Conservation (phyloP, 2,329 filamentous ascomycete genomes). For the Aureobasidium sp. region DNA sequence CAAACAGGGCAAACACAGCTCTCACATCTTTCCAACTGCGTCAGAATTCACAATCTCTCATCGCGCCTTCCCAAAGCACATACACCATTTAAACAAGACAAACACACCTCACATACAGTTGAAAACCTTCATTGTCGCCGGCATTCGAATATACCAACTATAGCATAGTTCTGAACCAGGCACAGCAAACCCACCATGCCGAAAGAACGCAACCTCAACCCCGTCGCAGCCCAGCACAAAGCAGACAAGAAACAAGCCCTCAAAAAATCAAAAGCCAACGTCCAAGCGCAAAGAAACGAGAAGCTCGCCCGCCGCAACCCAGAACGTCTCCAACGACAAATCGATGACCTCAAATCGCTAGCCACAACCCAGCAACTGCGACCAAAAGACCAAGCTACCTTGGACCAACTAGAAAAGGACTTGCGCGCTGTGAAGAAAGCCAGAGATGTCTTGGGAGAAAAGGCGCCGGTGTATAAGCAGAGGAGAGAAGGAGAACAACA, state of each 20-base stretch:
- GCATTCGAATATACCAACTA: background rate
- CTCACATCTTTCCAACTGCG: background rate
- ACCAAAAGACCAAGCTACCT: constrained; percentile 63
- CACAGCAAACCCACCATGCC: constrained; percentile 35
- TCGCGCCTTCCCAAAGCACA: no score
- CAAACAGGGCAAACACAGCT: constrained; percentile 1
- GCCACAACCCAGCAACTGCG: constrained; percentile 55
- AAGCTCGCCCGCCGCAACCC: constrained; percentile 86
- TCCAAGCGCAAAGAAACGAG: constrained; percentile 79
- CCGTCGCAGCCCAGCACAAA: constrained; percentile 49
- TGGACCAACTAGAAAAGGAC: constrained; percentile 79
- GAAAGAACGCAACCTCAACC: constrained; percentile 51
- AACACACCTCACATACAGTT: background rate
- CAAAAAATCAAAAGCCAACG: constrained; percentile 50
- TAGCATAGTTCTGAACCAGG: background rate
- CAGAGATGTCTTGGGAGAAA: constrained; percentile 71
- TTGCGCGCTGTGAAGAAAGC: constrained; percentile 75
- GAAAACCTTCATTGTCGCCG: background rate
- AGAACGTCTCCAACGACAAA: constrained; percentile 77
- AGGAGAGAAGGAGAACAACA: constrained; percentile 21
- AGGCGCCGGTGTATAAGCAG: constrained; percentile 42
- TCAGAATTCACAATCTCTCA: background rate
- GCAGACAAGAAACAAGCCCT: constrained; percentile 50
- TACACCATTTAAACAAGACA: background rate
- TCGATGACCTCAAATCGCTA: constrained; percentile 76